A percentile compares a stretch with the other conserved stretches of the same genome.
These are phyloP conservation scores for Mucor circinelloides DNA, from an alignment of 371 early-diverging fungal species.

Conservation along the genomic window DNA sequence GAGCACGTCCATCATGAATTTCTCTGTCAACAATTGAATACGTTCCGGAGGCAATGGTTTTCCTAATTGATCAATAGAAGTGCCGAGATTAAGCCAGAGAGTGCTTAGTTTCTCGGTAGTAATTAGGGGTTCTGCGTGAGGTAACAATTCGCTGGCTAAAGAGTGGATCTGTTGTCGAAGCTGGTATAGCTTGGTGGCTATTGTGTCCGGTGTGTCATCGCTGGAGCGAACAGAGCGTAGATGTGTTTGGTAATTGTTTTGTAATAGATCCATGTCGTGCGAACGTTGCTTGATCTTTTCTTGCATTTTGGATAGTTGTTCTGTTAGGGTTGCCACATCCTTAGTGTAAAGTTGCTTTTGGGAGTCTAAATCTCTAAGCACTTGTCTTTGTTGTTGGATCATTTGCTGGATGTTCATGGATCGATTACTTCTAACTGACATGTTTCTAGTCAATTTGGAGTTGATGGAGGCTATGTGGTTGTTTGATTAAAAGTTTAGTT, in stretches of 20 bases:
- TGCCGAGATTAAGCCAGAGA: slow-evolving; percentile 47
- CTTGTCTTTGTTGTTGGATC: slow-evolving; percentile 25
- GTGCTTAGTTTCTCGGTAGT: slow-evolving; percentile 33
- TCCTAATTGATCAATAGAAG: slow-evolving; percentile 33
- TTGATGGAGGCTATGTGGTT: neutral
- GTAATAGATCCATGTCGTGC: slow-evolving; percentile 21
- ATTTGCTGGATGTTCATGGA: slow-evolving; percentile 13
- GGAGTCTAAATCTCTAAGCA: slow-evolving; percentile 23
- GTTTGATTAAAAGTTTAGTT: neutral
- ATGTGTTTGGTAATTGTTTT: slow-evolving; percentile 36
- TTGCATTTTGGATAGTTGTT: slow-evolving; percentile 17
- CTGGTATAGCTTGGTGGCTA: slow-evolving; percentile 19
- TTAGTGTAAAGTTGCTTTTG: slow-evolving; percentile 23
- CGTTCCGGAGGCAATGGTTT: slow-evolving; percentile 25
- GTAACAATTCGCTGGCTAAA: slow-evolving; percentile 28
- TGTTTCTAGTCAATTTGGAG: slow-evolving; percentile 6
- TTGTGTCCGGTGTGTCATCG: slow-evolving; percentile 35
- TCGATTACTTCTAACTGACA: slow-evolving; percentile 8
- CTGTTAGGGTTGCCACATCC: slow-evolving; percentile 19
- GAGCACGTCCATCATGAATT: slow-evolving; percentile 55
- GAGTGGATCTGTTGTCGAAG: slow-evolving; percentile 27
- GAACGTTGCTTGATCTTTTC: slow-evolving; percentile 27
- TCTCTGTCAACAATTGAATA: slow-evolving; percentile 45
- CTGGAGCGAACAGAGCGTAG: slow-evolving; percentile 40
- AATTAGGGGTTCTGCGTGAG: slow-evolving; percentile 24